Percentiles rank a stretch among this genome's conserved stretches.
Evolutionary conservation across 345 rosid species (phyloP).

Genomic region (Linum trigynum): DNA sequence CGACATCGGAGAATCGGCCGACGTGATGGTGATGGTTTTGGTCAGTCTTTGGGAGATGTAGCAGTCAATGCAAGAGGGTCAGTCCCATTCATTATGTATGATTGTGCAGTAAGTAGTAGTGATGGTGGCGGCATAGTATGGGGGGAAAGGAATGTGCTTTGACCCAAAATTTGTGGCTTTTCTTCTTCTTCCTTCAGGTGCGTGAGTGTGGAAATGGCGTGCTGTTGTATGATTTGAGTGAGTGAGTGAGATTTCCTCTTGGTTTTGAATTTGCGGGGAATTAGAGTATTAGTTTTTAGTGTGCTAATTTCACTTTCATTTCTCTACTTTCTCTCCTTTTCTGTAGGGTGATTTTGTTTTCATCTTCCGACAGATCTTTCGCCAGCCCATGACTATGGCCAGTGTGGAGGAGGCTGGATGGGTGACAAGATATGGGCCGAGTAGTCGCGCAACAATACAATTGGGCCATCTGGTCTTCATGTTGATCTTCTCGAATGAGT

Average conservation of each 20-base stretch:
- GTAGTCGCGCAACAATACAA: too few relatives aligned
- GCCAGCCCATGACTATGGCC: too few relatives aligned
- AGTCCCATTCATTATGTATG: too few relatives aligned
- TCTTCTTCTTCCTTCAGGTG: conserved; percentile 19
- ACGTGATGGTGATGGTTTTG: conserved; percentile 25
- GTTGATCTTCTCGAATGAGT: too few relatives aligned
- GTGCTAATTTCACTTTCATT: conserved; percentile 21
- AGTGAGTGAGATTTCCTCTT: conserved; percentile 6
- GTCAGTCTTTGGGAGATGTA: conserved; percentile 14
- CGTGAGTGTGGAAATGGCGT: conserved; percentile 29
- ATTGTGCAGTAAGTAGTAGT: too few relatives aligned
- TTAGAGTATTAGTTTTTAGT: conserved; percentile 21
- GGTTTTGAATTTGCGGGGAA: conserved; percentile 28
- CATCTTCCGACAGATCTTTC: too few relatives aligned
- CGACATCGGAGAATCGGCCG: conserved; percentile 40
- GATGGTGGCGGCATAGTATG: not conserved
- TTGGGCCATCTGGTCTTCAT: too few relatives aligned
- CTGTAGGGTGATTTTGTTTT: not conserved
- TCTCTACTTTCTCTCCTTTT: not conserved
- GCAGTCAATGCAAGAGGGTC: not conserved
- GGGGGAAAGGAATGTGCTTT: not conserved
- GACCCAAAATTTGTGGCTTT: conserved; percentile 15
- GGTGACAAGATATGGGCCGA: too few relatives aligned
- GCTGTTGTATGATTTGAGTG: conserved; percentile 22
- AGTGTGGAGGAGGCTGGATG: too few relatives aligned